Evolutionary conservation across 75 land plant genomes (phyloP).

Genomic region (Cryptomeria japonica): DNA sequence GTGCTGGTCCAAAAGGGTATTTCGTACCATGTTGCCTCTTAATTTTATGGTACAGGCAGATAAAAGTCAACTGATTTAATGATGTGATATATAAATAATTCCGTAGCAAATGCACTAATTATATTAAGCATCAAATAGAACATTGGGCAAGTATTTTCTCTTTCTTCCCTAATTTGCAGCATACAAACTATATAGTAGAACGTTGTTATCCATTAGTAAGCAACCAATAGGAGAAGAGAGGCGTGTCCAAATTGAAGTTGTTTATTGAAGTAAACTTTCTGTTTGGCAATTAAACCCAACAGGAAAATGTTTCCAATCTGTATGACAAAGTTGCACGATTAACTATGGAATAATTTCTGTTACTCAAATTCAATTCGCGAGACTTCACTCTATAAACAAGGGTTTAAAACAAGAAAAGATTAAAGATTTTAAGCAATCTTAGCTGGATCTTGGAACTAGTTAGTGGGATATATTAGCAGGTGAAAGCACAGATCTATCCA

Average conservation of each 20-base stretch:
- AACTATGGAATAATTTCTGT: not conserved
- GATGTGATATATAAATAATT: not conserved
- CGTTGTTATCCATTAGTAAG: not conserved
- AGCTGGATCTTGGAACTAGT: not conserved
- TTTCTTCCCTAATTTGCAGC: not conserved
- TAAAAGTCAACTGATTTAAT: not conserved
- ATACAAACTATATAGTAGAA: not conserved
- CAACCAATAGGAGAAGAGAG: not conserved
- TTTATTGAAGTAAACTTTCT: not conserved
- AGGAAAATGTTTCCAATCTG: not conserved
- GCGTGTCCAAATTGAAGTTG: not conserved
- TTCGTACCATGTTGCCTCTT: not conserved
- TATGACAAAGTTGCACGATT: not conserved
- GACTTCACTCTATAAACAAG: not conserved
- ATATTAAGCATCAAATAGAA: not conserved
- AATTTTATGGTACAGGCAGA: not conserved
- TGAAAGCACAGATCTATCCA: not conserved
- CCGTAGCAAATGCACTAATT: not conserved
- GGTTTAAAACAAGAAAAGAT: not conserved
- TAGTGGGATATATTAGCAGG: not conserved
- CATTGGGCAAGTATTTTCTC: not conserved
- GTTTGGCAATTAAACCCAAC: not conserved
- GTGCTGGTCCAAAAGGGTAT: not conserved
- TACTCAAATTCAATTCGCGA: not conserved
- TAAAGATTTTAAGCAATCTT: not conserved